Conservation (phyloP, 768 basidiomycete genomes). For the Podaxis sp. region DNA sequence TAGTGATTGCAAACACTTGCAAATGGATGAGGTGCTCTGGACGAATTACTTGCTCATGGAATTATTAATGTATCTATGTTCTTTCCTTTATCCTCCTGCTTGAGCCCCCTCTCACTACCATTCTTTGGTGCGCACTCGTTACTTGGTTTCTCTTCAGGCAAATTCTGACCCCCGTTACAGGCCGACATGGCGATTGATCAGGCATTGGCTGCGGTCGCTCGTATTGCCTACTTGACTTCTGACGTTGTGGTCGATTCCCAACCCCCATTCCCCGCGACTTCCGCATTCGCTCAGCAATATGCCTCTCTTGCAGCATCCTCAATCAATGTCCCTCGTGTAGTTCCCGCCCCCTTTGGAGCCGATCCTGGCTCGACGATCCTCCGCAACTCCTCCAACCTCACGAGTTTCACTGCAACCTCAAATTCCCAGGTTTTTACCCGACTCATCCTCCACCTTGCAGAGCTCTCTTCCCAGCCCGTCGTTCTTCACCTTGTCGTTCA, state of each 20-base stretch:
- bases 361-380: slow-evolving; percentile 62
- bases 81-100: slow-evolving; percentile 11
- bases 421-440: slow-evolving; percentile 51
- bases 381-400: slow-evolving; percentile 45
- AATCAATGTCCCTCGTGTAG: slow-evolving; percentile 38
- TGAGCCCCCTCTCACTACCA: slow-evolving; percentile 13
- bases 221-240: slow-evolving; percentile 70
- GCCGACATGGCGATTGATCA: slow-evolving; percentile 24
- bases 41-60: slow-evolving; percentile 30
- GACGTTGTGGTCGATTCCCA: slow-evolving; percentile 63
- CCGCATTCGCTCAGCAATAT: slow-evolving; percentile 41
- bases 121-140: slow-evolving; percentile 15
- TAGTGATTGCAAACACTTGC: slow-evolving; percentile 28
- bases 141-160: slow-evolving; percentile 5
- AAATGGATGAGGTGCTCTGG: slow-evolving; percentile 42
- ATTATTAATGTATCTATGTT: slow-evolving; percentile 15
- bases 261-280: slow-evolving; percentile 37
- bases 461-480: slow-evolving; percentile 61
- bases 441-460: slow-evolving; percentile 67
- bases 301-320: slow-evolving; percentile 31
- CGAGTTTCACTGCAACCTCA: slow-evolving; percentile 57
- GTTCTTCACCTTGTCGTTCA: slow-evolving; percentile 69
- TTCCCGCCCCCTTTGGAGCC: slow-evolving; percentile 58
- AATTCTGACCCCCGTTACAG: slow-evolving; percentile 3
- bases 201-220: slow-evolving; percentile 47